Conservation (phyloP, 2,329 filamentous ascomycete species). For the Paecilomyces sp. region DNA sequence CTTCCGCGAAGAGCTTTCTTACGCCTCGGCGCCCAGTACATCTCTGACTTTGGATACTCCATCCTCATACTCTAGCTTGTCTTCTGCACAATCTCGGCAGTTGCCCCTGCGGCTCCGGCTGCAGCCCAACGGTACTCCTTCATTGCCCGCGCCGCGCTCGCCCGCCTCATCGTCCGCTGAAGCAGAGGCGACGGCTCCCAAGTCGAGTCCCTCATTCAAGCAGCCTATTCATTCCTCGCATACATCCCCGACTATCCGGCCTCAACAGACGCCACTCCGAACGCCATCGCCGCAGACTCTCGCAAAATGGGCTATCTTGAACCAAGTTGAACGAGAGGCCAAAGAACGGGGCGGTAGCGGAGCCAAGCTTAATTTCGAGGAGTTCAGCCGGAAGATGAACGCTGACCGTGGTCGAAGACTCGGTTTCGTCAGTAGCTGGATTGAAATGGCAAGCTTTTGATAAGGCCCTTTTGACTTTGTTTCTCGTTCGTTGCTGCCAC, state of each 20-base stretch:
- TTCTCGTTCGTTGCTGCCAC: neutral
- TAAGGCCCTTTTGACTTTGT: neutral
- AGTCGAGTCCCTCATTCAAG: constrained; percentile 26
- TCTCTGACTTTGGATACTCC: constrained; percentile 28
- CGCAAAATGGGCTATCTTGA: constrained; percentile 44
- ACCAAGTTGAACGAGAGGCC: constrained; percentile 64
- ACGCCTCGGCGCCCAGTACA: neutral
- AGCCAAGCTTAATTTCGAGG: constrained; percentile 67
- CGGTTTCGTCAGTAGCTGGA: constrained; percentile 83
- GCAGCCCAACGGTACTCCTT: constrained; percentile 25
- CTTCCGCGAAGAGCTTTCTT: constrained; percentile 4
- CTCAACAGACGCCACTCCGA: constrained; percentile 11
- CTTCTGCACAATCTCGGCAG: constrained; percentile 7
- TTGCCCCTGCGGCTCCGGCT: constrained; percentile 31
- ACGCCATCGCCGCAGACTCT: constrained; percentile 31
- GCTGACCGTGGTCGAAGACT: constrained; percentile 60
- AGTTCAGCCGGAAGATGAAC: constrained; percentile 72
- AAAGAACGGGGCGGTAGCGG: constrained; percentile 63
- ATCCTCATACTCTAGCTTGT: constrained; percentile 15
- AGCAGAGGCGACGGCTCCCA: constrained; percentile 26
- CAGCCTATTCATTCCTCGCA: constrained; percentile 20
- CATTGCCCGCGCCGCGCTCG: constrained; percentile 24
- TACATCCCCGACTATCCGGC: constrained; percentile 9
- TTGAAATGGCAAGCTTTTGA: constrained; percentile 64
- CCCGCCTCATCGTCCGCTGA: constrained; percentile 22